phyloP scores from a whole-genome alignment of 331 rosid genomes.

The Stylosanthes scabra region DNA sequence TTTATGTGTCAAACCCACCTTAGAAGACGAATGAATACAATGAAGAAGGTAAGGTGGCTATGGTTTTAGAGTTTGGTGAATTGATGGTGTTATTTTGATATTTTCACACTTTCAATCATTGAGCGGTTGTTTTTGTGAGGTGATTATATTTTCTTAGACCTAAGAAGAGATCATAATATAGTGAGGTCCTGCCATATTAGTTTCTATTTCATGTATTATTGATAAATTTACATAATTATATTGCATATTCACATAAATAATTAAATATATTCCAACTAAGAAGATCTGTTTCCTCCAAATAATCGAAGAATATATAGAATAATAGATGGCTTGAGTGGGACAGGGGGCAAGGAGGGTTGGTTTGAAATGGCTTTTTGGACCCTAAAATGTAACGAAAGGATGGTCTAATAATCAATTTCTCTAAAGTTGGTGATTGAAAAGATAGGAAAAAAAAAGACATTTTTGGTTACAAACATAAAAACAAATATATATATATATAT shows the following conservation, averaged over 20 bases:
- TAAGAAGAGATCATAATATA: not conserved
- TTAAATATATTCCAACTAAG: too few relatives aligned
- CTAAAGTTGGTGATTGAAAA: not conserved
- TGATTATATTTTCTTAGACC: not conserved
- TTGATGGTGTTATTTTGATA: slow-evolving; percentile 46
- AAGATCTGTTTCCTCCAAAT: too few relatives aligned
- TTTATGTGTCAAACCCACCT: slow-evolving; percentile 28
- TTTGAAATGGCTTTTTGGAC: not conserved
- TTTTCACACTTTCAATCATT: slow-evolving; percentile 42
- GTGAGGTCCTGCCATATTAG: too few relatives aligned
- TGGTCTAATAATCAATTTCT: not conserved
- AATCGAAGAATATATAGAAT: too few relatives aligned
- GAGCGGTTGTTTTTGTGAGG: slow-evolving; percentile 11
- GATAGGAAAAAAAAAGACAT: too few relatives aligned
- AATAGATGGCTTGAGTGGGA: not conserved
- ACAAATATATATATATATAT: too few relatives aligned
- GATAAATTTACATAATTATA: too few relatives aligned
- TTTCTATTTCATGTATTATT: too few relatives aligned
- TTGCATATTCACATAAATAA: too few relatives aligned
- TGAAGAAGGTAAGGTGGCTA: too few relatives aligned
- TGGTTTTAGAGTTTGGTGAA: slow-evolving; percentile 11
- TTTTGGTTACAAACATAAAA: too few relatives aligned
- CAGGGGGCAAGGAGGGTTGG: not conserved
- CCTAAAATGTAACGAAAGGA: slow-evolving; percentile 26
- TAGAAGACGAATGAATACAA: not conserved